Percentiles rank a stretch among this genome's conserved stretches.
Conservation (phyloP, 192 early-diverging fungal species). For the Diversispora epigaea region DNA sequence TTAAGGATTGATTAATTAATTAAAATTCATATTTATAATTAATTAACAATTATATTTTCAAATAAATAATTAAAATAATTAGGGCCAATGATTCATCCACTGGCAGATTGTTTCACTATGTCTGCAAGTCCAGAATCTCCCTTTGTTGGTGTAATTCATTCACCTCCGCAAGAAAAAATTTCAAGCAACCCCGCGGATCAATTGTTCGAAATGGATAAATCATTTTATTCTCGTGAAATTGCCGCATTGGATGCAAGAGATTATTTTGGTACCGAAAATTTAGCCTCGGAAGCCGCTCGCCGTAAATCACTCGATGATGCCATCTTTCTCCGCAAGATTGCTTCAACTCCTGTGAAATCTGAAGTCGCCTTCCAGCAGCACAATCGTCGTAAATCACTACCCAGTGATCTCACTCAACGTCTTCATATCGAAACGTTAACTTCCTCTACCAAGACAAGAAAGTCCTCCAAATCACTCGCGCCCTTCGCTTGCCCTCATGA, state of each 20-base stretch:
- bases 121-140: conserved; percentile 2
- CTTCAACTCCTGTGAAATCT: conserved; percentile 5
- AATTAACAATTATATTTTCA: no score
- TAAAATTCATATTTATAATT: no score
- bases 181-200: neutral
- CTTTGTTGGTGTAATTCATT: conserved; percentile 3
- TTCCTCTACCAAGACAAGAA: conserved; percentile 17
- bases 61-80: neutral
- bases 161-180: neutral
- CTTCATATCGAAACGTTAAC: conserved; percentile 29
- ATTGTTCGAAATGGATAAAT: conserved; percentile 21
- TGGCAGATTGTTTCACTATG: conserved; percentile 7
- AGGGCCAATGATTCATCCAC: conserved; percentile 3
- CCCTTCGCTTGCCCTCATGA: conserved; percentile 40
- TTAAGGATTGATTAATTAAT: no score
- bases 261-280: neutral
- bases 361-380: conserved; percentile 1
- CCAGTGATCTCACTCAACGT: conserved; percentile 19
- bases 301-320: conserved; percentile 26
- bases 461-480: conserved; percentile 24
- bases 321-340: conserved; percentile 26
- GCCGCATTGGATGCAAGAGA: conserved; percentile 1
- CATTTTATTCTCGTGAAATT: neutral
- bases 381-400: conserved; percentile 9
- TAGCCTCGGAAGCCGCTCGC: conserved; percentile 15